phyloP scores from a whole-genome alignment of 768 basidiomycete species.

The Crepidotus variabilis region DNA sequence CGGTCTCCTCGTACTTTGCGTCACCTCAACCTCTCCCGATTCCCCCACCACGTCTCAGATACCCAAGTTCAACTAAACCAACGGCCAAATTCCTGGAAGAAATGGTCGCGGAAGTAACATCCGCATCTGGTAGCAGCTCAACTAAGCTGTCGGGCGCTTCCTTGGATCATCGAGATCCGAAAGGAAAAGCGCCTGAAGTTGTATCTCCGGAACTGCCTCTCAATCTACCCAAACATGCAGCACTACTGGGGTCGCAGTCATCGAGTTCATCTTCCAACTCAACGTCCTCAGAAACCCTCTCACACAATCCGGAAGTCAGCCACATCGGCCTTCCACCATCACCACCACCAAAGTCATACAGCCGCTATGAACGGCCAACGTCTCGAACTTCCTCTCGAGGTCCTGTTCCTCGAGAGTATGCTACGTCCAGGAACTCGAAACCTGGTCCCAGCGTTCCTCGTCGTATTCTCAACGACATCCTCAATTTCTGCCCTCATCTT shows the following conservation, averaged over 20 bases:
- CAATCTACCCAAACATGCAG: background rate
- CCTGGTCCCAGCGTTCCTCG: background rate
- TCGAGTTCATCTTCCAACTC: background rate
- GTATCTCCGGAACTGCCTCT: background rate
- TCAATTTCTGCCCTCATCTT: background rate
- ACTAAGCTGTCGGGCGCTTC: conserved; percentile 1
- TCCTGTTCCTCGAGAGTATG: background rate
- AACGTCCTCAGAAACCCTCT: background rate
- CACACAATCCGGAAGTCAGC: background rate
- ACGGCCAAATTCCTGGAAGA: conserved; percentile 12
- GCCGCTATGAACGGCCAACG: background rate
- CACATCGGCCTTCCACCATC: background rate
- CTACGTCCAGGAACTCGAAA: background rate
- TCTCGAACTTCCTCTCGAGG: background rate
- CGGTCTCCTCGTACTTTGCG: background rate
- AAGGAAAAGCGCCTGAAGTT: background rate
- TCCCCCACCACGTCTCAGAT: background rate
- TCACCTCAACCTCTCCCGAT: background rate
- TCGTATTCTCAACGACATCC: background rate
- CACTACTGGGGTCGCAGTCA: background rate
- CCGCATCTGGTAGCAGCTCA: background rate
- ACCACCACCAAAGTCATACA: background rate
- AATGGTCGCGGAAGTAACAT: conserved; percentile 6
- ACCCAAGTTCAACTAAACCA: conserved; percentile 9
- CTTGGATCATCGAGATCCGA: background rate